These are phyloP conservation scores for Phaffomyces opuntiae DNA, from an alignment of 805 yeast species.

Conservation along the genomic window DNA sequence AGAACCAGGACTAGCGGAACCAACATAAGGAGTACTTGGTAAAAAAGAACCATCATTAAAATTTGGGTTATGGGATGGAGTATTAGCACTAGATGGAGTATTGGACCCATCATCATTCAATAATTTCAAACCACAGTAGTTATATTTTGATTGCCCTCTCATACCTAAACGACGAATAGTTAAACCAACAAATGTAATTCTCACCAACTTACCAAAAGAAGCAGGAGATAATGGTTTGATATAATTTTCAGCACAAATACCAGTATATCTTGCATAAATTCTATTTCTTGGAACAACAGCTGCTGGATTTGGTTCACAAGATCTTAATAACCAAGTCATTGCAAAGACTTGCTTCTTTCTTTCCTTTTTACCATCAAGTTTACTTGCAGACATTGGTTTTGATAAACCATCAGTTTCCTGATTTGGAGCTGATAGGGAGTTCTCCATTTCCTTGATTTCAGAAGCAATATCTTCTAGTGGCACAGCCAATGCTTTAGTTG, in stretches of 20 bases:
- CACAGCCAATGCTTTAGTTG: slow-evolving; percentile 20
- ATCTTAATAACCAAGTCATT: slow-evolving; percentile 68
- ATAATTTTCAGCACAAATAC: slow-evolving; percentile 45
- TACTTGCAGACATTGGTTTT: not conserved
- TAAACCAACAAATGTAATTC: slow-evolving; percentile 53
- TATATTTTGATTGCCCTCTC: slow-evolving; percentile 75
- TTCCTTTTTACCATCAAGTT: slow-evolving; percentile 34
- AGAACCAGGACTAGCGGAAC: slow-evolving; percentile 22
- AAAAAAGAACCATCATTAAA: slow-evolving; percentile 18
- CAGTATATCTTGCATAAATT: slow-evolving; percentile 61
- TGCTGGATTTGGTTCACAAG: slow-evolving; percentile 43
- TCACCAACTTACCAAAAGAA: slow-evolving; percentile 66
- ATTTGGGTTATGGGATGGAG: slow-evolving; percentile 19
- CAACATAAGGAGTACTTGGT: slow-evolving; percentile 24
- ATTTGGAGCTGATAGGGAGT: slow-evolving; percentile 6
- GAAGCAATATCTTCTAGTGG: slow-evolving; percentile 39
- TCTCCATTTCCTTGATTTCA: slow-evolving; percentile 38
- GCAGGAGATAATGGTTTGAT: slow-evolving; percentile 66
- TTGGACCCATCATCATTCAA: slow-evolving; percentile 26
- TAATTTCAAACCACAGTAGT: slow-evolving; percentile 67
- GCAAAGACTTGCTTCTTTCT: slow-evolving; percentile 74
- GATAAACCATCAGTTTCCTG: not conserved
- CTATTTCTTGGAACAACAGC: slow-evolving; percentile 59
- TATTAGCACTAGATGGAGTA: slow-evolving; percentile 22
- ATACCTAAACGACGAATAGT: slow-evolving; percentile 71